phyloP scores from a whole-genome alignment of 495 filamentous ascomycete genomes.

The Terfezia claveryi region DNA sequence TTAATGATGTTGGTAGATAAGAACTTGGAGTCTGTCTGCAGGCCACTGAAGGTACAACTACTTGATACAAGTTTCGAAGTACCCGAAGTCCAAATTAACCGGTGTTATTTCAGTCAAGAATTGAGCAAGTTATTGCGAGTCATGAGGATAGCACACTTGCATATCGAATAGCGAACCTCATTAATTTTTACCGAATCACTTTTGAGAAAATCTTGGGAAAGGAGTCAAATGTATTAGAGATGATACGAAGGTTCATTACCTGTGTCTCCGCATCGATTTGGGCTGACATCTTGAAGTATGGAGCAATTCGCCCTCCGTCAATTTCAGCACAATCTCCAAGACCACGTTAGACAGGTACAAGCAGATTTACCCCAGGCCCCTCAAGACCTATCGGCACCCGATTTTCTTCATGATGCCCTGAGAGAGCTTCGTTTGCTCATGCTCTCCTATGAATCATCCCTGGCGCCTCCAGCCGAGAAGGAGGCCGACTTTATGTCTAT shows the following conservation, averaged over 20 bases:
- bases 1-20: constrained; percentile 76
- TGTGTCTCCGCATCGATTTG: neutral
- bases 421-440: constrained; percentile 45
- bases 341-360: constrained; percentile 52
- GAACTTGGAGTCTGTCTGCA: constrained; percentile 32
- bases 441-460: constrained; percentile 64
- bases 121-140: constrained; percentile 77
- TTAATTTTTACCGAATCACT: constrained; percentile 71
- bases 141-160: constrained; percentile 75
- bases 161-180: constrained; percentile 72
- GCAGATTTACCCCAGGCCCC: constrained; percentile 42
- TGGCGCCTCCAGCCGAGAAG: constrained; percentile 32
- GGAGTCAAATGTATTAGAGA: constrained; percentile 45
- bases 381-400: constrained; percentile 51
- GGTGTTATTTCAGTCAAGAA: constrained; percentile 23
- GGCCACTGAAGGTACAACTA: constrained; percentile 9
- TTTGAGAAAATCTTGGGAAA: constrained; percentile 58
- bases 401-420: constrained; percentile 64
- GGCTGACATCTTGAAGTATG: constrained; percentile 22
- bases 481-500: constrained; percentile 54
- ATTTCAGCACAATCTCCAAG: constrained; percentile 57
- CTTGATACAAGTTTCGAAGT: neutral
- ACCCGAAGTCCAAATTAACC: neutral
- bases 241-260: constrained; percentile 26
- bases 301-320: constrained; percentile 61